These are phyloP conservation scores for Ceraceosorus guamensis DNA, from an alignment of 1,284 basidiomycete species.

Conservation along the genomic window DNA sequence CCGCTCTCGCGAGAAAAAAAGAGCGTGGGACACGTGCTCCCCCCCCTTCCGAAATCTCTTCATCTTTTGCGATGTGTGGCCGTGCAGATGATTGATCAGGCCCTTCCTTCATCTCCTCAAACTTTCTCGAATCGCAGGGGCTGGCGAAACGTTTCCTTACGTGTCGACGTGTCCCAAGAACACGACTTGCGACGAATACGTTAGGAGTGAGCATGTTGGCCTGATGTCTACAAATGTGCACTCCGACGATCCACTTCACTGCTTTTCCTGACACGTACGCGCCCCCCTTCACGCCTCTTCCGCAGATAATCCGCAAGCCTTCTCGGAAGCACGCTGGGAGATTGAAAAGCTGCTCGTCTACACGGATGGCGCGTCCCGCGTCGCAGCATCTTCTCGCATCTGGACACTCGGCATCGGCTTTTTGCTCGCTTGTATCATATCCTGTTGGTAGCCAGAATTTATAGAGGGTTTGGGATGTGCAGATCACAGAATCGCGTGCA, in stretches of 20 bases:
- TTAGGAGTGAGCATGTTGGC: slow-evolving; percentile 10
- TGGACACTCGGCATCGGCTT: too few relatives aligned
- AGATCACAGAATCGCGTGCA: too few relatives aligned
- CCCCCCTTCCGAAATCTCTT: too few relatives aligned
- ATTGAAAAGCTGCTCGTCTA: slow-evolving; percentile 37
- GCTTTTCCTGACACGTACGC: not conserved
- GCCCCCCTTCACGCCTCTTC: not conserved
- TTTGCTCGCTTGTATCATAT: too few relatives aligned
- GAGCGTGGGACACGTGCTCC: too few relatives aligned
- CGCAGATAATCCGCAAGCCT: slow-evolving; percentile 20
- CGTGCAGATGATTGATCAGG: not conserved
- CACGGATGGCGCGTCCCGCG: not conserved
- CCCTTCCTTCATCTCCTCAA: not conserved
- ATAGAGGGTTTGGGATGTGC: too few relatives aligned
- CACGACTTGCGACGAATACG: slow-evolving; percentile 25
- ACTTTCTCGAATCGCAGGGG: slow-evolving; percentile 3
- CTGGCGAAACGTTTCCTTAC: slow-evolving; percentile 21
- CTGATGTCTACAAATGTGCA: not conserved
- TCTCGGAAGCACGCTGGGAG: slow-evolving; percentile 33
- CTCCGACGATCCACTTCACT: not conserved
- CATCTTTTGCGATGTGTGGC: too few relatives aligned
- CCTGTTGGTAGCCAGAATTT: too few relatives aligned
- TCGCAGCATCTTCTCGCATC: too few relatives aligned
- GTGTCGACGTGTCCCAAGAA: slow-evolving; percentile 10
- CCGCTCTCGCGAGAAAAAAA: too few relatives aligned